These are phyloP conservation scores for Harringtonia lauricola DNA, from an alignment of 2,329 filamentous ascomycete species.

Conservation along the genomic window DNA sequence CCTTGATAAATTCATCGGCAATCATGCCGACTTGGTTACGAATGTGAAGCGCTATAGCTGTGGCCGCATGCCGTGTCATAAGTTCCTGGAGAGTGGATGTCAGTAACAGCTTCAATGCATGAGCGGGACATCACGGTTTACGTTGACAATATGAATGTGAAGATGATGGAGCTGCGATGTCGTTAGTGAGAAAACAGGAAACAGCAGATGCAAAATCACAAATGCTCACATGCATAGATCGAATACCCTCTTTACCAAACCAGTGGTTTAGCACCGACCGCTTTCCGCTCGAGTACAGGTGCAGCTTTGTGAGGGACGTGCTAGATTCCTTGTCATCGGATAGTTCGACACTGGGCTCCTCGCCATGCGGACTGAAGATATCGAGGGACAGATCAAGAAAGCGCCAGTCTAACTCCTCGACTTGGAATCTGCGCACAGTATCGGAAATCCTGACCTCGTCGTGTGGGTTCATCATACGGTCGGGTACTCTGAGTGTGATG, in stretches of 20 bases:
- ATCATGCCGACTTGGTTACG: background rate
- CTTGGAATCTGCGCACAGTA: constrained; percentile 2
- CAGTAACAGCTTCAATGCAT: background rate
- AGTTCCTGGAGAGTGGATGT: background rate
- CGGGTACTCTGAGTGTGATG: constrained; percentile 7
- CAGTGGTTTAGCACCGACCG: constrained; percentile 5
- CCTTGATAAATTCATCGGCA: background rate
- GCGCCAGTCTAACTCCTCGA: constrained; percentile 9
- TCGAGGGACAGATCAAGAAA: constrained; percentile 6
- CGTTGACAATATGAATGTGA: constrained; percentile 5
- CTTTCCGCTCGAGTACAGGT: constrained; percentile 7
- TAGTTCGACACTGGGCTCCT: background rate
- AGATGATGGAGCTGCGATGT: background rate
- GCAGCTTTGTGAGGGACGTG: background rate
- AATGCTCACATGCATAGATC: background rate
- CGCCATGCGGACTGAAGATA: constrained; percentile 2
- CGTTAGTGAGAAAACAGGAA: background rate
- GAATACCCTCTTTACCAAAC: constrained; percentile 2
- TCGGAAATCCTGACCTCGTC: constrained; percentile 6
- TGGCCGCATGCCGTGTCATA: background rate
- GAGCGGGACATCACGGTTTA: background rate
- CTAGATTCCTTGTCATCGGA: background rate
- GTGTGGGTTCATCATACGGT: constrained; percentile 7
- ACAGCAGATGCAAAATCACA: background rate
- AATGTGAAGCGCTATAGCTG: background rate